Evolutionary conservation across 2,329 filamentous ascomycete genomes (phyloP), one percentile per base, ranked within the genome.

Genomic region (Parasarocladium wereldwijsianum): DNA sequence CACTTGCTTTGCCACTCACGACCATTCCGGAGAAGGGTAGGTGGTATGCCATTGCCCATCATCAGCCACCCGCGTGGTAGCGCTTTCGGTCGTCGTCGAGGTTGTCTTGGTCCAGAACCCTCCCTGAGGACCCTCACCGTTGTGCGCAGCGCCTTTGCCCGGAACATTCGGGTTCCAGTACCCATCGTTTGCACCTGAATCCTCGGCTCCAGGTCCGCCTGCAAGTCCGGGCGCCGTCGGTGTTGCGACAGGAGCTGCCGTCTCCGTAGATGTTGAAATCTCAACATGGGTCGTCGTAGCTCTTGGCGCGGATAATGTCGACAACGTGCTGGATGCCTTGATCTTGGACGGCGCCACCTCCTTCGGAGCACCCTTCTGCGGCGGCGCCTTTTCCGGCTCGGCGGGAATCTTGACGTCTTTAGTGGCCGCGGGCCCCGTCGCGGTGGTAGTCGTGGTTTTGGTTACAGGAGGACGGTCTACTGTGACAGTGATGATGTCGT

Each of bases 41-140:
- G 50, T 50, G 4, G 60, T 60, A 34, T 60, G 57, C 62, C 60
- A 64, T 29, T 43, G 43, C 12, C 60, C 60, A 31, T 64, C 38
- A 32, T 64, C 58, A 23, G n/a, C n/a, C n/a, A n/a, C n/a, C n/a
- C n/a, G n/a, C n/a, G n/a, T n/a, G n/a, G n/a, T n/a, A n/a, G n/a
- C n/a, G n/a, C n/a, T n/a, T n/a, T n/a, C n/a, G n/a, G n/a, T n/a
- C n/a, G n/a, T n/a, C n/a, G n/a, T n/a, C n/a, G n/a, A n/a, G n/a
- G n/a, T n/a, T n/a, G n/a, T n/a, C n/a, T n/a, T n/a, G n/a, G n/a
- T n/a, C n/a, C n/a, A n/a, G n/a, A n/a, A n/a, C n/a, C n/a, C n/a
- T n/a, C n/a, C n/a, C n/a, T n/a, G 6, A 30, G 20, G 6, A 21
- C 24, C 5, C 10, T 30, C 19, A 17, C 17, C 13, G 28, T 14